These are phyloP conservation scores for Brassica balearica DNA, from an alignment of 441 rosid genomes.

Conservation along the genomic window DNA sequence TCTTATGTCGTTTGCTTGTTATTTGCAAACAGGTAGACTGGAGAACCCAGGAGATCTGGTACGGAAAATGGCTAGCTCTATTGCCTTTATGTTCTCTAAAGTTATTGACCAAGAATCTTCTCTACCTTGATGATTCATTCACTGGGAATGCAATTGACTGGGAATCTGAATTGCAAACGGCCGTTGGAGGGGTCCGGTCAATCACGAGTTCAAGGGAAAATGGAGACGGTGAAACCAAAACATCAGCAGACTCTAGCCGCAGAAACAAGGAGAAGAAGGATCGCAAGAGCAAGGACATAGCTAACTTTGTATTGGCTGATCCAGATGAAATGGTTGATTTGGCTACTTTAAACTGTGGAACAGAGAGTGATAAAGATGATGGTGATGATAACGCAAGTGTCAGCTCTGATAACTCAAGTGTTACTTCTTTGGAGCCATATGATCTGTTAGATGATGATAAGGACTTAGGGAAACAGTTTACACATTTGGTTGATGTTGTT, in stretches of 20 bases:
- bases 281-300: slow-evolving; percentile 56
- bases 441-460: slow-evolving; percentile 87
- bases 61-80: slow-evolving; percentile 89
- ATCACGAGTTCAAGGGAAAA: slow-evolving; percentile 42
- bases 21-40: slow-evolving; percentile 77
- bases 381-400: slow-evolving; percentile 63
- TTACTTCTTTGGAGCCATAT: slow-evolving; percentile 90
- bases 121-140: slow-evolving; percentile 87
- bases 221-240: slow-evolving; percentile 48
- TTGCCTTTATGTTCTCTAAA: slow-evolving; percentile 88
- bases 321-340: slow-evolving; percentile 97
- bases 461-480: slow-evolving; percentile 69
- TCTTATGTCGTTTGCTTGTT: slow-evolving; percentile 41
- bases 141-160: slow-evolving; percentile 77
- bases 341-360: slow-evolving; percentile 64
- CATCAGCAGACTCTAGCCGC: slow-evolving; percentile 41
- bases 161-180: slow-evolving; percentile 72
- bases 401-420: slow-evolving; percentile 75
- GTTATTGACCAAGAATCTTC: slow-evolving; percentile 87
- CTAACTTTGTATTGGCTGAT: slow-evolving; percentile 61
- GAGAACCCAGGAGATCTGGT: slow-evolving; percentile 81
- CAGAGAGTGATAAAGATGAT: slow-evolving; percentile 61
- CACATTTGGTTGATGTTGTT: slow-evolving; percentile 92
- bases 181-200: slow-evolving; percentile 47
- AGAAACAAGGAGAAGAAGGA: slow-evolving; percentile 41